Base-by-base conservation (phyloP, 176 grass and related monocot genomes). In the Chloris gayana region DNA sequence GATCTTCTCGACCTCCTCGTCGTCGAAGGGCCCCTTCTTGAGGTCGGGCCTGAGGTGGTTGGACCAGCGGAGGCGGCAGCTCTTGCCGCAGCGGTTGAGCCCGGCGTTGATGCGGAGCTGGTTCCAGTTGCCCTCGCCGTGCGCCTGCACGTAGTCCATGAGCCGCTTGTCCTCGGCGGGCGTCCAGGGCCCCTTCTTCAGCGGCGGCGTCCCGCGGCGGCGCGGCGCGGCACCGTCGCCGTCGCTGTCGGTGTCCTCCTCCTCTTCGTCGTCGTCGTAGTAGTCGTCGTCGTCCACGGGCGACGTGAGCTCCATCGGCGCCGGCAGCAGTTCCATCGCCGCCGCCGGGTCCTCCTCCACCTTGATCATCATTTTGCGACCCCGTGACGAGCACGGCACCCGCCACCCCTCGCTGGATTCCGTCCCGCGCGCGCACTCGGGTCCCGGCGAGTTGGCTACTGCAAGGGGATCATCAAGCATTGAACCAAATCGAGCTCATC, bases 111-210 rank as follows among this genome's bases (percentile, higher is more conserved):
- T 85, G 86, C 88, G 91, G 13, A 94, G 87, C 45, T 70, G 72
- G 21, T 94, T 97, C 94, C 91, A 97, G 73, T 88, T 97, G 9
- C 94, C 94, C 47, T 94, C 91, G 54, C 94, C 91, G 9, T 94
- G 67, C 47, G 75, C 84, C 72, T 84, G 82, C n/a, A 97, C 87
- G 79, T 97, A 97, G 3, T 85, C 73, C 8, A 26, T 19, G 39
- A 94, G 87, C 3, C 84, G 79, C 73, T 21, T 79, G 71, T 97
- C 94, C 67, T 97, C 94, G 0, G 83, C 84, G 38, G 91, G 78
- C 33, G 88, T 93, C 94, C 94, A 97, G 3, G 94, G 91, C 6
- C 94, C 94, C 82, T 97, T 97, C 75, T 79, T 97, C 74, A 97
- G 77, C 17, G 34, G 15, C 0, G 67, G 42, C n/a, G 22, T 56